These are phyloP conservation scores for Dysphania ambrosioides DNA, from an alignment of 148 eudicot species.

Conservation along the genomic window DNA sequence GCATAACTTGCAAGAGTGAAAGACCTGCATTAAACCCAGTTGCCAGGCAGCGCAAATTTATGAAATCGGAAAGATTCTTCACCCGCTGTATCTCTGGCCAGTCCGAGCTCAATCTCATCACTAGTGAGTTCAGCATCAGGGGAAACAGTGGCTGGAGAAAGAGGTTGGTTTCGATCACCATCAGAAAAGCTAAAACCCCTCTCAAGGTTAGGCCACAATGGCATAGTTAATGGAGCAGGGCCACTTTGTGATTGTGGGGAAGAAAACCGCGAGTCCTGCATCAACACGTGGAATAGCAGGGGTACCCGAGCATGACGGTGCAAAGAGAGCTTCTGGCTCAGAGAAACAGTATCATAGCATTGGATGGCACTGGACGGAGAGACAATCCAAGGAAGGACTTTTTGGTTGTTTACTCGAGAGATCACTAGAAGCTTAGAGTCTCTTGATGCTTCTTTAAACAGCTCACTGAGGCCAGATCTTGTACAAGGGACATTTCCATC, in stretches of 20 bases:
- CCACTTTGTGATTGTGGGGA: conserved; percentile 23
- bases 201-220: neutral
- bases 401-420: conserved; percentile 62
- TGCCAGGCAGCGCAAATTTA: conserved; percentile 42
- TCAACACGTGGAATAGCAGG: conserved; percentile 51
- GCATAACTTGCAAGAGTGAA: neutral
- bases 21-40: conserved; percentile 43
- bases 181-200: neutral
- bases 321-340: conserved; percentile 77
- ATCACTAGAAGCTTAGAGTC: conserved; percentile 54
- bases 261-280: conserved; percentile 44
- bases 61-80: conserved; percentile 67
- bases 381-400: conserved; percentile 86
- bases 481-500: conserved; percentile 54
- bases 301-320: conserved; percentile 69
- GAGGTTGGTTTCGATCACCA: conserved; percentile 7
- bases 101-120: conserved; percentile 27
- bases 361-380: conserved; percentile 65
- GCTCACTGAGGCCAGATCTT: conserved; percentile 61
- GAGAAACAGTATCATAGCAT: conserved; percentile 76
- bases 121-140: conserved; percentile 2
- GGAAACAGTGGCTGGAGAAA: conserved; percentile 7
- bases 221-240: conserved; percentile 29
- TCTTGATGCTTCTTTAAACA: conserved; percentile 52
- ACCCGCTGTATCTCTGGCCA: conserved; percentile 59